phyloP scores from a whole-genome alignment of 306 rosid genomes.

The Elaeagnus macrophylla region DNA sequence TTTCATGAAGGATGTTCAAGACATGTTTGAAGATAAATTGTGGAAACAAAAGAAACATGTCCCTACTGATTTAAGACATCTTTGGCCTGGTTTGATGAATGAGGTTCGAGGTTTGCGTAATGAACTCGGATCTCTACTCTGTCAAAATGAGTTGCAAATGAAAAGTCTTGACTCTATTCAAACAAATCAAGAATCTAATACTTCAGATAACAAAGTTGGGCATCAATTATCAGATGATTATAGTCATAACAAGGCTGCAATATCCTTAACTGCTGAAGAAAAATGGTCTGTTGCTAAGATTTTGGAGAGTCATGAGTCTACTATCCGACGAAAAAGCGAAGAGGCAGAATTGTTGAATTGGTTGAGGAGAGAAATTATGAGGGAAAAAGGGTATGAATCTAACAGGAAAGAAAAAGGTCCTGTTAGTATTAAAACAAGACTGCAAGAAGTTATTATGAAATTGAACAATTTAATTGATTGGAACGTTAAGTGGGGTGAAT shows the following conservation, averaged over 20 bases:
- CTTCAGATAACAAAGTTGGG: not conserved
- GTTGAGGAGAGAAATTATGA: slow-evolving; percentile 28
- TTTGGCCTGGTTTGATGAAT: slow-evolving; percentile 49
- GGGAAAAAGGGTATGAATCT: slow-evolving; percentile 25
- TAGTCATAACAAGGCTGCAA: slow-evolving; percentile 6
- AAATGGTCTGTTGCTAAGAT: slow-evolving; percentile 50
- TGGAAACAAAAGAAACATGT: slow-evolving; percentile 29
- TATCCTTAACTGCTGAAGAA: slow-evolving; percentile 16
- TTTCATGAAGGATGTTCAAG: slow-evolving; percentile 39
- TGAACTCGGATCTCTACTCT: slow-evolving; percentile 32
- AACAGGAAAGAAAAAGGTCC: slow-evolving; percentile 30
- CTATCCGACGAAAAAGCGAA: slow-evolving; percentile 43
- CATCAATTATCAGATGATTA: slow-evolving; percentile 22
- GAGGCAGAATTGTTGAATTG: slow-evolving; percentile 43
- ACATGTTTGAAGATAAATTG: slow-evolving; percentile 27
- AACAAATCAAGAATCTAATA: slow-evolving; percentile 8
- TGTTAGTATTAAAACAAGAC: slow-evolving; percentile 25
- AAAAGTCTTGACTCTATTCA: slow-evolving; percentile 23
- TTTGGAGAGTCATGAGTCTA: slow-evolving; percentile 55
- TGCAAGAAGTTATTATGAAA: slow-evolving; percentile 30
- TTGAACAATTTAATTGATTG: slow-evolving; percentile 32
- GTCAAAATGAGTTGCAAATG: slow-evolving; percentile 21
- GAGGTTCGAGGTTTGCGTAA: slow-evolving; percentile 34
- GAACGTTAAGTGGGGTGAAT: slow-evolving; percentile 25
- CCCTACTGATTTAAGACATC: slow-evolving; percentile 21